These are phyloP conservation scores for Rhodotorula sp. DNA, from an alignment of 1,284 basidiomycete genomes.

Conservation along the genomic window DNA sequence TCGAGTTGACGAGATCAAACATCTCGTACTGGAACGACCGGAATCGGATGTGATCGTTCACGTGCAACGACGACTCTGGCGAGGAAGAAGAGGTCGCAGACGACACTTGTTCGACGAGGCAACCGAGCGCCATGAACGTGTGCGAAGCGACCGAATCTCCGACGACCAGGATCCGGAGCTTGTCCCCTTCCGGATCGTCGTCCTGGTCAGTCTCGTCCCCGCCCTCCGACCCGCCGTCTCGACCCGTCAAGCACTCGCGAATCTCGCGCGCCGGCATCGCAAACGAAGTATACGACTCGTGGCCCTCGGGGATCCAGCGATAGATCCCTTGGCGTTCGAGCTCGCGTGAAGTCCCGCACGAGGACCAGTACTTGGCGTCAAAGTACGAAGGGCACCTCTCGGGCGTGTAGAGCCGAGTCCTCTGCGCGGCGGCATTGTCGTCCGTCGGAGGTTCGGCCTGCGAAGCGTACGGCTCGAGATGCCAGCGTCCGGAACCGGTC, in stretches of 20 bases:
- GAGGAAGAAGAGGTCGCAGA: neutral
- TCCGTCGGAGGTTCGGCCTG: neutral
- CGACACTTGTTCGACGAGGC: slow-evolving; percentile 8
- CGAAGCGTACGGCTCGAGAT: neutral
- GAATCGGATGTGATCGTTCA: slow-evolving; percentile 8
- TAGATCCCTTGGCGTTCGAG: neutral
- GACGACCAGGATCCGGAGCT: slow-evolving; percentile 9
- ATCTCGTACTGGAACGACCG: slow-evolving; percentile 19
- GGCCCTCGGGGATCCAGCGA: slow-evolving; percentile 7
- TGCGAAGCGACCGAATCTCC: slow-evolving; percentile 16
- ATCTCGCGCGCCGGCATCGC: neutral
- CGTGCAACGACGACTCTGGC: neutral
- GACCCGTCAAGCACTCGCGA: neutral
- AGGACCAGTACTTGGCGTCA: slow-evolving; percentile 5
- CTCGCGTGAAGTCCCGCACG: neutral
- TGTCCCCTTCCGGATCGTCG: neutral
- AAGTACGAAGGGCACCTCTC: slow-evolving; percentile 12
- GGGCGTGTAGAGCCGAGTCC: slow-evolving; percentile 7
- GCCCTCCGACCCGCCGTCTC: neutral
- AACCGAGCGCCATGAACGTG: slow-evolving; percentile 12
- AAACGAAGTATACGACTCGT: neutral
- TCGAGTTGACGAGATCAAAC: neutral
- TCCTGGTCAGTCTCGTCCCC: too few relatives aligned
- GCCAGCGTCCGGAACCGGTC: neutral
- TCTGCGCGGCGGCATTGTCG: neutral